Evolutionary conservation across 257 asterid genomes (phyloP).

Genomic region (Solanum lignicaule): DNA sequence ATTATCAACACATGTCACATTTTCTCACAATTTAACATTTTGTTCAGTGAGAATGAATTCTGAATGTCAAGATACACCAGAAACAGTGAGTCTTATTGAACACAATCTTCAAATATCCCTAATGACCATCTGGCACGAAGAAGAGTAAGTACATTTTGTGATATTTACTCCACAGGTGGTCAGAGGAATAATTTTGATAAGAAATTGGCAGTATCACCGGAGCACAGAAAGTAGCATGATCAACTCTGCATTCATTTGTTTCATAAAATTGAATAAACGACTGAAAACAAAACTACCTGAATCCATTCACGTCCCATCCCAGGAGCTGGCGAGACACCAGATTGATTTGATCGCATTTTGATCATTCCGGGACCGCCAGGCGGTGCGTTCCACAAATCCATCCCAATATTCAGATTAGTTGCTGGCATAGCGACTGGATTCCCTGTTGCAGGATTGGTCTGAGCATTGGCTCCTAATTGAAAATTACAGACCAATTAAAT

Average conservation of each 20-base stretch:
- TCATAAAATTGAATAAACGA: neutral
- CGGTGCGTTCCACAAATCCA: constrained; percentile 85
- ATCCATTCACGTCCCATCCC: constrained; percentile 48
- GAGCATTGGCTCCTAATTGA: constrained; percentile 12
- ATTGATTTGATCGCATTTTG: constrained; percentile 46
- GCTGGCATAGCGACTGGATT: constrained; percentile 64
- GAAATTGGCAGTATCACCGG: neutral
- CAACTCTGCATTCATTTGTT: neutral
- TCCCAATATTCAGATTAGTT: constrained; percentile 79
- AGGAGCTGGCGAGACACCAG: constrained; percentile 32
- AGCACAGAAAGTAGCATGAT: neutral
- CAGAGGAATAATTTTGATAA: neutral
- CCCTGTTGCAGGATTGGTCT: constrained; percentile 48
- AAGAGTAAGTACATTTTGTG: neutral
- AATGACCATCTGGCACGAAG: neutral
- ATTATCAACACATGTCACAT: neutral
- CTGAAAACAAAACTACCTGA: constrained; percentile 31
- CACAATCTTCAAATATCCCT: neutral
- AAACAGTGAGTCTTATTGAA: neutral
- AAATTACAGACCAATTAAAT: neutral
- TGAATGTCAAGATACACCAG: neutral
- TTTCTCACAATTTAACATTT: neutral
- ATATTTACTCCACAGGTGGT: neutral
- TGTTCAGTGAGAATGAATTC: neutral
- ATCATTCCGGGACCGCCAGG: constrained; percentile 66